Conservation (phyloP, 2,329 filamentous ascomycete genomes). For the Colletotrichum sp. region DNA sequence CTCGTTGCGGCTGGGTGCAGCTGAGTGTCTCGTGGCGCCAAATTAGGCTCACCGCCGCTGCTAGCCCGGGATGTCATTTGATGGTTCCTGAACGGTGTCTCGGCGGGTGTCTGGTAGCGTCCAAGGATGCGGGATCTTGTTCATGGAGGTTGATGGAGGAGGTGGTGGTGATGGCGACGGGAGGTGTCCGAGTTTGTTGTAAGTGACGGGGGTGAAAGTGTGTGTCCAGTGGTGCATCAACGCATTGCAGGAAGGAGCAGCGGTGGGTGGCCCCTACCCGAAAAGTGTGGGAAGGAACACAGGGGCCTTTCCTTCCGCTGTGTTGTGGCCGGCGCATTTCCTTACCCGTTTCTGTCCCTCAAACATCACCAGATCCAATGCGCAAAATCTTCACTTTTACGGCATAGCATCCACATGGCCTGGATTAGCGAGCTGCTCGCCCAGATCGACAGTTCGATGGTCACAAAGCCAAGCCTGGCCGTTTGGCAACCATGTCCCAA, state of each 20-base stretch:
- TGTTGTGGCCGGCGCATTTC: neutral
- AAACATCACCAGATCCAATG: neutral
- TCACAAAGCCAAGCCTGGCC: neutral
- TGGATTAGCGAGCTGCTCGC: neutral
- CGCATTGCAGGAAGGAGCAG: neutral
- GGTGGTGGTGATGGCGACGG: neutral
- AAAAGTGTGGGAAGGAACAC: neutral
- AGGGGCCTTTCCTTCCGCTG: neutral
- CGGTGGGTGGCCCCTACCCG: neutral
- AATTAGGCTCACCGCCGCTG: neutral
- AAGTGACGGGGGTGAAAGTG: no score
- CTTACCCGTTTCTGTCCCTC: neutral
- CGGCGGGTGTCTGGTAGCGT: neutral
- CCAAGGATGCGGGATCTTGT: neutral
- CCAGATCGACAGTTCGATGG: neutral
- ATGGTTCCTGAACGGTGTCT: neutral
- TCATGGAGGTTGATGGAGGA: neutral
- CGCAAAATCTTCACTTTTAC: neutral
- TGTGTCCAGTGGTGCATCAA: neutral
- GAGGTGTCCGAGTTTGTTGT: neutral
- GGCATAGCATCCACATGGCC: neutral
- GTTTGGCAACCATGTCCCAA: neutral
- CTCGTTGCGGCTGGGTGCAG: neutral
- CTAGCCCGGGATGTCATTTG: neutral
- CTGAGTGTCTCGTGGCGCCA: neutral